phyloP scores from a whole-genome alignment of 2,329 filamentous ascomycete genomes.

The Gyromitra esculenta region DNA sequence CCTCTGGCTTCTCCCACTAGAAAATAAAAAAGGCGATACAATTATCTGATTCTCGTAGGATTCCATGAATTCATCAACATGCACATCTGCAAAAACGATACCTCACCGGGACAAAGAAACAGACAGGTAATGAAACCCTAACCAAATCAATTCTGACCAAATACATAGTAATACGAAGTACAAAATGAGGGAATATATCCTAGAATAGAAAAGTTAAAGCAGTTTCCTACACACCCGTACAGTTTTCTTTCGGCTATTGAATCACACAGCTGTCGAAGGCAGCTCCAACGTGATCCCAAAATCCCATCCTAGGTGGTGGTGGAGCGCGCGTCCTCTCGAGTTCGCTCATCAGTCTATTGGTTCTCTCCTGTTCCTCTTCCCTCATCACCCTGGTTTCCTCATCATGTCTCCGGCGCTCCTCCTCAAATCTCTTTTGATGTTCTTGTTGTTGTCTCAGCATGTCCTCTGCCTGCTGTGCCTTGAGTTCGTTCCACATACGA shows the following conservation, averaged over 20 bases:
- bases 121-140: neutral
- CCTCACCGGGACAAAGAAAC: too few species aligned
- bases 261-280: slow-evolving; percentile 13
- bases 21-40: neutral
- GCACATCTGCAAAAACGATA: too few species aligned
- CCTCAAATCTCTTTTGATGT: neutral
- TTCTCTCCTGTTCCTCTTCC: neutral
- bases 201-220: too few species aligned
- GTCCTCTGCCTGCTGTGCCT: neutral
- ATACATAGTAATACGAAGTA: neutral
- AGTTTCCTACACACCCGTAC: too few species aligned
- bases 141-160: neutral
- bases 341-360: slow-evolving; percentile 2
- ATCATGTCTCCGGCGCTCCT: slow-evolving; percentile 8
- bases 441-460: slow-evolving; percentile 12
- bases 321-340: slow-evolving; percentile 1
- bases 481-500: slow-evolving; percentile 15
- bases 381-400: neutral
- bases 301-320: neutral
- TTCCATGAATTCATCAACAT: neutral
- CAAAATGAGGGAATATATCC: too few species aligned
- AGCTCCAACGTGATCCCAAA: slow-evolving; percentile 11
- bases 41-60: neutral
- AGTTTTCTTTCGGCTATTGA: neutral
- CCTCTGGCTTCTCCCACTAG: too few species aligned